Base-by-base conservation (phyloP, 371 early-diverging fungal species). In the Thermomucor indicae-seudaticae region DNA sequence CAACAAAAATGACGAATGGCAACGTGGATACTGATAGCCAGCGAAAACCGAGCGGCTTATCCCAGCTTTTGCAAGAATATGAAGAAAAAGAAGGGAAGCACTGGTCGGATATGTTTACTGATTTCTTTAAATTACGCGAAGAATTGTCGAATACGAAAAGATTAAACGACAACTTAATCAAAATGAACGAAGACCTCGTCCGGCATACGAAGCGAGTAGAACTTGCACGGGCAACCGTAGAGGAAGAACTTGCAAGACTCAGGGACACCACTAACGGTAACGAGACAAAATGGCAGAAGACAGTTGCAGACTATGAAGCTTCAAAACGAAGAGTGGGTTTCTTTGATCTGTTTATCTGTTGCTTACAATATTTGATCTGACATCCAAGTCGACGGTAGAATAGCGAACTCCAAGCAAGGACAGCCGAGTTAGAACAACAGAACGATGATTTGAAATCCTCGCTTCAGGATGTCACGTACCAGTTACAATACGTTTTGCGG, bases 401-500 rank as follows among this genome's bases (percentile, higher is more conserved):
- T 37, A 16, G 37, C 5, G 10, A 11, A n/a, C n/a, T n/a, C n/a
- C n/a, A n/a, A n/a, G n/a, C n/a, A n/a, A n/a, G n/a, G n/a, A n/a
- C n/a, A n/a, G n/a, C n/a, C n/a, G 37, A 37, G 4, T 10, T 37
- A 11, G 16, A 37, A 11, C 14, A 37, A 10, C 14, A 14, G 19
- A 37, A 11, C 5, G 37, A 37, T 5, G 37, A 37, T 10, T 19
- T 37, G 14, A 14, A 37, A 37, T 3, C 5, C 14, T 3, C 3
- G 14, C 37, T 62, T 11, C 38, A 57, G 19, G 51, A 62, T 38
- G 57, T 57, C 4, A 57, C 47, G 14, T 57, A 62, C 27, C 62
- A 62, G 34, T 43, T 62, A 14, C 54, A 48, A n/a, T 57, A 62
- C 32, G 32, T 62, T 40, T 31, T 62, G n/a, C 54, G 54, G 17